These are phyloP conservation scores for Paracoccidioides brasiliensis DNA, from an alignment of 2,329 filamentous ascomycete genomes.

Conservation along the genomic window DNA sequence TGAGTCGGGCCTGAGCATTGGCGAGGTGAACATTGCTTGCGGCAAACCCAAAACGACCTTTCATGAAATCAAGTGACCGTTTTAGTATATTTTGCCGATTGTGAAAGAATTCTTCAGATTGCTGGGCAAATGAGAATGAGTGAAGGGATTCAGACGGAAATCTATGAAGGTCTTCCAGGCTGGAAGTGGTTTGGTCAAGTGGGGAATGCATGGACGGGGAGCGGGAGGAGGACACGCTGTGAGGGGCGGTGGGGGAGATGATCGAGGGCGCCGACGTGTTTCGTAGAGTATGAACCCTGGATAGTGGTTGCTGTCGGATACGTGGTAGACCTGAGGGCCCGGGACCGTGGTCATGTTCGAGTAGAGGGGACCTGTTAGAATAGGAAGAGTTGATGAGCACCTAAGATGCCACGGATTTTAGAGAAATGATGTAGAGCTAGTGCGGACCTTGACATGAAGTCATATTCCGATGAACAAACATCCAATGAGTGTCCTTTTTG, in stretches of 20 bases:
- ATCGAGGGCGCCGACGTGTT: constrained; percentile 49
- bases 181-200: constrained; percentile 57
- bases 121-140: constrained; percentile 94
- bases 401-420: neutral
- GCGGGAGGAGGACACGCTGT: constrained; percentile 46
- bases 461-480: constrained; percentile 53
- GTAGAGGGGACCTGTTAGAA: constrained; percentile 56
- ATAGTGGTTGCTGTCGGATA: constrained; percentile 73
- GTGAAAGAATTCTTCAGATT: constrained; percentile 83
- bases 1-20: constrained; percentile 68
- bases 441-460: constrained; percentile 60
- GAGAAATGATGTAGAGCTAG: constrained; percentile 6
- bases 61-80: constrained; percentile 91
- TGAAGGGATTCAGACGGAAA: constrained; percentile 95
- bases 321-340: constrained; percentile 78
- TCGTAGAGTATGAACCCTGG: constrained; percentile 49
- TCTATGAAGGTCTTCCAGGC: constrained; percentile 70
- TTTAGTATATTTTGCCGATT: constrained; percentile 88
- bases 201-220: constrained; percentile 42
- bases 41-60: constrained; percentile 75
- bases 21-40: constrained; percentile 62
- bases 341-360: constrained; percentile 80
- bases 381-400: neutral
- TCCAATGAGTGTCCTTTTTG: constrained; percentile 67
- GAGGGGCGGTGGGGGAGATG: constrained; percentile 52